A percentile compares a stretch with the other conserved stretches of the same genome.
phyloP scores from a whole-genome alignment of 495 filamentous ascomycete species.

The Hyphodiscus hymeniophilus region DNA sequence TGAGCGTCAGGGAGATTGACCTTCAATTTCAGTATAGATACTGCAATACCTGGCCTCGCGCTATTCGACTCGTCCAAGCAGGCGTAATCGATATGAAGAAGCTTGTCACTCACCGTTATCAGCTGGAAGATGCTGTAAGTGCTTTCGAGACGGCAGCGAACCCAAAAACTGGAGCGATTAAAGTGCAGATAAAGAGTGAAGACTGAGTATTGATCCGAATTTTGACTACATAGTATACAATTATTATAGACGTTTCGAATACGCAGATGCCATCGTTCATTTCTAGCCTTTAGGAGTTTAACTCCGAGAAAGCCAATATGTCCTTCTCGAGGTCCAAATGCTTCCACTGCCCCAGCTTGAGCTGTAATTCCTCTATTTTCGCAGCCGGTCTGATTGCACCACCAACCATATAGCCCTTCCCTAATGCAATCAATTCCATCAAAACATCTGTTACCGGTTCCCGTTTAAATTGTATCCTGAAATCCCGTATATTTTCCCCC shows the following conservation, averaged over 20 bases:
- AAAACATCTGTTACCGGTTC: slow-evolving; percentile 41
- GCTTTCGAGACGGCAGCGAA: slow-evolving; percentile 83
- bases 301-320: slow-evolving; percentile 12
- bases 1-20: slow-evolving; percentile 85
- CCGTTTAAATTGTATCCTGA: slow-evolving; percentile 44
- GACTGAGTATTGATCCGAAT: slow-evolving; percentile 13
- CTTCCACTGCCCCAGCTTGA: slow-evolving; percentile 11
- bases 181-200: slow-evolving; percentile 77
- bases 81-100: slow-evolving; percentile 70
- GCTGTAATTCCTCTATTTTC: not conserved
- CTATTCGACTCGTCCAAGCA: slow-evolving; percentile 78
- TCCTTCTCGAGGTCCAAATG: slow-evolving; percentile 15
- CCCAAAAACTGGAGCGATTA: slow-evolving; percentile 88
- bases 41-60: slow-evolving; percentile 88
- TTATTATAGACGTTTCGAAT: no score
- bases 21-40: slow-evolving; percentile 95
- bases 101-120: slow-evolving; percentile 81
- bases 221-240: no score
- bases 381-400: slow-evolving; percentile 32
- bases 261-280: no score
- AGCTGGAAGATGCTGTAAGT: slow-evolving; percentile 76
- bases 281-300: not conserved
- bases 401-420: slow-evolving; percentile 53
- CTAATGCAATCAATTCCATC: slow-evolving; percentile 54
- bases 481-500: slow-evolving; percentile 43